phyloP scores from a whole-genome alignment of 306 rosid genomes.

The Bauhinia variegata region DNA sequence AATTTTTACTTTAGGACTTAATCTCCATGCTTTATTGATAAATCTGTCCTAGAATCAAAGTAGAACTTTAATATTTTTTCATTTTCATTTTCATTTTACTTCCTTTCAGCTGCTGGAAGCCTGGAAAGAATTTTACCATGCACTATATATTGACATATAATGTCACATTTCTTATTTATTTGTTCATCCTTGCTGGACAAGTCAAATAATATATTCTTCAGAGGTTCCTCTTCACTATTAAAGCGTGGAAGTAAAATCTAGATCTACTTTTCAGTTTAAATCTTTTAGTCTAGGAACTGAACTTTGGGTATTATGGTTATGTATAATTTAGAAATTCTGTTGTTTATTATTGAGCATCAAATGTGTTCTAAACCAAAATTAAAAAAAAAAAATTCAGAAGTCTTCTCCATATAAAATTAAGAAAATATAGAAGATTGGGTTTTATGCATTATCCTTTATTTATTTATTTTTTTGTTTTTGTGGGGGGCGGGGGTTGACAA shows the following conservation, averaged over 20 bases:
- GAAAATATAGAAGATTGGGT: neutral
- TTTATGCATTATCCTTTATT: too few relatives aligned
- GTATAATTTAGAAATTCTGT: too few relatives aligned
- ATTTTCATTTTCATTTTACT: neutral
- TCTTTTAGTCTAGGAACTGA: neutral
- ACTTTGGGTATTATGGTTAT: neutral
- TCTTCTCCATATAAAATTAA: neutral
- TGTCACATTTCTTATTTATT: too few relatives aligned
- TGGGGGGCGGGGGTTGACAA: too few relatives aligned
- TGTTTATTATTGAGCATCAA: too few relatives aligned
- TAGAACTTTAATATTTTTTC: constrained; percentile 2
- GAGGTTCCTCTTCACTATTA: neutral
- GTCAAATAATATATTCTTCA: neutral
- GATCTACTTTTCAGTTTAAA: constrained; percentile 8
- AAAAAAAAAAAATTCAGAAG: too few relatives aligned
- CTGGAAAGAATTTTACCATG: neutral
- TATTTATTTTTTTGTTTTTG: too few relatives aligned
- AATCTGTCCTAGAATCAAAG: too few relatives aligned
- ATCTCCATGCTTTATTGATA: neutral
- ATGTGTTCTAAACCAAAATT: too few relatives aligned
- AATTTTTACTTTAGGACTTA: constrained; percentile 19
- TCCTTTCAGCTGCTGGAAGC: constrained; percentile 14
- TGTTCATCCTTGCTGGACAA: neutral
- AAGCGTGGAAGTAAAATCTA: neutral
- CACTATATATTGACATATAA: too few relatives aligned